Base-by-base conservation (phyloP, 1,284 basidiomycete species). In the Butyriboletus appendiculatus region DNA sequence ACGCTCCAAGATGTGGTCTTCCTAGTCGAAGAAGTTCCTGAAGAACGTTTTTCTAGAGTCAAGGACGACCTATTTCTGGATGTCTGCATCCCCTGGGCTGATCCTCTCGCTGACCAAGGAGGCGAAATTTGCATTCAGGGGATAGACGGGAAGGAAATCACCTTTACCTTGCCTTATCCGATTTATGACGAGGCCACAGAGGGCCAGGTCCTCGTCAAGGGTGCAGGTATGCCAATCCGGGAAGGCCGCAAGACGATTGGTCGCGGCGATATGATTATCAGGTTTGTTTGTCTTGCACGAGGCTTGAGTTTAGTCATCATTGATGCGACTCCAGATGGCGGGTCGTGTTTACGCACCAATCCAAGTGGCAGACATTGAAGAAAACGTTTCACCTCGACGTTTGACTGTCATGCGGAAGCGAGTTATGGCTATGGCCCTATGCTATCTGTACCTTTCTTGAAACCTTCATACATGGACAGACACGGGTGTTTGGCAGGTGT, bases 141-240 rank as follows among this genome's bases (percentile, higher is more conserved):
- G 18, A 75, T 95, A 53, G 88, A 93, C 64, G 90, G 89, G 15
- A 76, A 85, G 57, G 78, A 80, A 56, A 76, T 89, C 49, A 71
- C 73, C 10, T 76, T 92, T 41, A 72, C 79, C 43, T 75, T 92
- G 39, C 89, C 92, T 53, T 78, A 80, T 58, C 77, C 82, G 50
- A 77, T 83, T 64, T 67, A 73, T 50, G 81, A 90, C 60, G 83
- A 84, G 67, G 80, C 80, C 2, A 79, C 86, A 45, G 79, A 82
- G 59, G 88, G 89, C 47, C 82, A 83, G 48, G 72, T 81, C 43
- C 76, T 90, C 35, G 65, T 83, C 45, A 71, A 67, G 55, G 89
- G 86, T 38, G 89, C 88, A 64, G 94, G 94, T 15, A 95, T 96
- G 92, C 92, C 92, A 32, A 79, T 91, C 41, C 79, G 85, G 47